Conservation (phyloP, 192 early-diverging fungal genomes). For the Phlyctochytrium arcticum region DNA sequence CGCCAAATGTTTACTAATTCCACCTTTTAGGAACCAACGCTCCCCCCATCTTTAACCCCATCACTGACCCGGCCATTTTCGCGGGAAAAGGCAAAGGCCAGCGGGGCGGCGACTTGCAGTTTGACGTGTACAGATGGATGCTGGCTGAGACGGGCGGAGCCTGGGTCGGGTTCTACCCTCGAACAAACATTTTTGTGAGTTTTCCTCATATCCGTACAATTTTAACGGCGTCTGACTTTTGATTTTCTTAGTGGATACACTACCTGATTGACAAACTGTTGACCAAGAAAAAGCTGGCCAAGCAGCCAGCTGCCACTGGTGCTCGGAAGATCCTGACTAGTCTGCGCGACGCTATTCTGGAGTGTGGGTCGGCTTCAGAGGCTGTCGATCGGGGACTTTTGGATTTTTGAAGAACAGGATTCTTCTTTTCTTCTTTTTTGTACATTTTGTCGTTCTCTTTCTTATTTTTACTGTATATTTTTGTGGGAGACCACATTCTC, state of each 20-base stretch:
- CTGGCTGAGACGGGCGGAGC: conserved; percentile 20
- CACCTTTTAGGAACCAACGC: not conserved
- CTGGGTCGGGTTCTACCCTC: conserved; percentile 38
- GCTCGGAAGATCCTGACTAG: too few relatives aligned
- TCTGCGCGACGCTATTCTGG: too few relatives aligned
- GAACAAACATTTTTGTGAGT: conserved; percentile 39
- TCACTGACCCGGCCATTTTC: conserved; percentile 39
- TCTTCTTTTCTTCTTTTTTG: too few relatives aligned
- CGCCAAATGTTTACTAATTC: not conserved
- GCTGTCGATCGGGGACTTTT: too few relatives aligned
- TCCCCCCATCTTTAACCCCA: conserved; percentile 14
- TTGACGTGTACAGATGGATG: conserved; percentile 49
- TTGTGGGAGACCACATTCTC: too few relatives aligned
- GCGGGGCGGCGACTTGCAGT: conserved; percentile 36
- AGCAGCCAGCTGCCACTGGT: too few relatives aligned
- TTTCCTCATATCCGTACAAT: not conserved
- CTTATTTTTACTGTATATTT: too few relatives aligned
- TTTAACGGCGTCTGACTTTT: not conserved
- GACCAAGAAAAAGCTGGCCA: too few relatives aligned
- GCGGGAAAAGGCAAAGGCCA: conserved; percentile 33
- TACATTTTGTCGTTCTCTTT: too few relatives aligned
- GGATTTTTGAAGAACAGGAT: too few relatives aligned
- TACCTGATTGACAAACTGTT: conserved; percentile 44
- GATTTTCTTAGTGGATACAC: conserved; percentile 37
- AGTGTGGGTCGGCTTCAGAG: too few relatives aligned